Evolutionary conservation across 495 filamentous ascomycete species (phyloP).

Genomic region (Rhizodiscina lignyota): DNA sequence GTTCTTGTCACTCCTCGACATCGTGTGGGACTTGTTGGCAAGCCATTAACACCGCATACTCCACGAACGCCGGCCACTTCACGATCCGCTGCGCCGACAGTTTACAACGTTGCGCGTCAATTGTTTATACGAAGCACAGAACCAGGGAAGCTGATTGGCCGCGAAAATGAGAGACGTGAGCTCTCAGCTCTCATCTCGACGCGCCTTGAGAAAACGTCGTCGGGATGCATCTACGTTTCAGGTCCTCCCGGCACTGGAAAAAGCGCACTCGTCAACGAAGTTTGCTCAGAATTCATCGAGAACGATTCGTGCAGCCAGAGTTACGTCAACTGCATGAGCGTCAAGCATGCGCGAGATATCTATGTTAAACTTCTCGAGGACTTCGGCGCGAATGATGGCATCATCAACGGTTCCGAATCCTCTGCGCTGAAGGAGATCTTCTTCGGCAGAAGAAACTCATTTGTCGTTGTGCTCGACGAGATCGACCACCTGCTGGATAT

Average conservation of each 20-base stretch:
- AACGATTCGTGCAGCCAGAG: conserved; percentile 37
- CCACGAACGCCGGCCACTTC: conserved; percentile 49
- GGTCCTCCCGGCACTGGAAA: conserved; percentile 95
- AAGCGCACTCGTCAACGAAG: conserved; percentile 74
- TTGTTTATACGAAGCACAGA: conserved; percentile 66
- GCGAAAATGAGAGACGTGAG: conserved; percentile 61
- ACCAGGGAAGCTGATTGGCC: conserved; percentile 62
- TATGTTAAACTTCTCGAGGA: conserved; percentile 57
- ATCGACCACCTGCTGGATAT: conserved; percentile 83
- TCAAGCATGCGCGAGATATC: conserved; percentile 68
- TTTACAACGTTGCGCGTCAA: conserved; percentile 78
- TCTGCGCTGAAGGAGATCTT: conserved; percentile 40
- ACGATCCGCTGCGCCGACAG: conserved; percentile 37
- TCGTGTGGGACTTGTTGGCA: conserved; percentile 41
- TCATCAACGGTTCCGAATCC: conserved; percentile 33
- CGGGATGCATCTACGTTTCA: conserved; percentile 88
- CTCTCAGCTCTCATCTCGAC: conserved; percentile 51
- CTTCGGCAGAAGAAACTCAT: conserved; percentile 40
- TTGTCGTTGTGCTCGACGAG: conserved; percentile 78
- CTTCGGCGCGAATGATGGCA: conserved; percentile 27
- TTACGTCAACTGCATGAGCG: conserved; percentile 92
- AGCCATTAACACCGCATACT: conserved; percentile 33
- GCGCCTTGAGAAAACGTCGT: conserved; percentile 38
- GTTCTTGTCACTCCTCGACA: conserved; percentile 53
- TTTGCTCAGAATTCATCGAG: conserved; percentile 41